Percentiles rank a stretch among this genome's conserved stretches.
These are phyloP conservation scores for Flaveria robusta DNA, from an alignment of 129 eudicot species.

Conservation along the genomic window DNA sequence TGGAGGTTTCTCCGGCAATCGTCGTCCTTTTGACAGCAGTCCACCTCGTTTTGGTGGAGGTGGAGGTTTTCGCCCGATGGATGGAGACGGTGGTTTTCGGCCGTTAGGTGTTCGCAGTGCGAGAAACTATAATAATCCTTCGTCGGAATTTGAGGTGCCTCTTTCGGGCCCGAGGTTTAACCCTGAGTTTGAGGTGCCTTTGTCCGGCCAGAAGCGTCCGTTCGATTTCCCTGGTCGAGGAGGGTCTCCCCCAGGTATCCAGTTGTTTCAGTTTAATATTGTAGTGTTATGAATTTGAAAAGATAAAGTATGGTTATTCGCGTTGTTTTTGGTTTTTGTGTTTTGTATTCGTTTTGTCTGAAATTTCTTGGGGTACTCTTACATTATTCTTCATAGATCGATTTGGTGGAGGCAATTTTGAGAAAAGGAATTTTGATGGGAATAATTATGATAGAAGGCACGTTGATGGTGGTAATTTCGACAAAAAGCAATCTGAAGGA, in stretches of 20 bases:
- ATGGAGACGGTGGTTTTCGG: slow-evolving; percentile 42
- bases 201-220: slow-evolving; percentile 80
- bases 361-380: not conserved
- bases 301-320: too few species aligned
- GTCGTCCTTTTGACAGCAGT: slow-evolving; percentile 47
- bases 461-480: slow-evolving; percentile 34
- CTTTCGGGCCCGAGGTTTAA: slow-evolving; percentile 46
- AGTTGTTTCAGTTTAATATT: too few species aligned
- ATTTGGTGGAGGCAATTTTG: slow-evolving; percentile 37
- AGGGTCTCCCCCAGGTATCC: slow-evolving; percentile 58
- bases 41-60: slow-evolving; percentile 56
- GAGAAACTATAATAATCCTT: slow-evolving; percentile 33
- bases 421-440: slow-evolving; percentile 42
- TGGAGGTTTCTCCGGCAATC: slow-evolving; percentile 51
- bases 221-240: slow-evolving; percentile 65
- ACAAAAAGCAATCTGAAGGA: slow-evolving; percentile 35
- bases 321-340: not conserved
- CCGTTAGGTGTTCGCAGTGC: slow-evolving; percentile 33
- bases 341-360: not conserved
- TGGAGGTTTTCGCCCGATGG: slow-evolving; percentile 51
- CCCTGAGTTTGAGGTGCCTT: slow-evolving; percentile 42
- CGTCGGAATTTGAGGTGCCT: slow-evolving; percentile 43
- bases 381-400: slow-evolving; percentile 1
- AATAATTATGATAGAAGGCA: slow-evolving; percentile 31
- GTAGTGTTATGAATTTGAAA: too few species aligned